Evolutionary conservation across 345 rosid species (phyloP), one percentile per base, ranked within the genome.

Genomic region (Salix brachista): DNA sequence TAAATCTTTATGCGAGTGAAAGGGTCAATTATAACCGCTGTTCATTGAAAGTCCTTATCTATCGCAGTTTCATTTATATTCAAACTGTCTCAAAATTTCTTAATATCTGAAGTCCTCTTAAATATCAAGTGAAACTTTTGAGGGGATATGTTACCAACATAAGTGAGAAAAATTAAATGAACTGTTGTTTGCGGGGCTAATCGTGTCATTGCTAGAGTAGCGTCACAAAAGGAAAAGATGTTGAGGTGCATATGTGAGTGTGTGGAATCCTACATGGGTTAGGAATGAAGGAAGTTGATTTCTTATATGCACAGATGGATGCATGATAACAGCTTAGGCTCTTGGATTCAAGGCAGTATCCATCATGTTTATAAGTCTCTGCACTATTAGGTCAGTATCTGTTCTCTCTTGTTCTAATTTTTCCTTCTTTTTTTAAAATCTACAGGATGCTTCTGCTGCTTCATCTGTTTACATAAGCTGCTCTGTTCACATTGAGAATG

Each of bases 371-470:
- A 4, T 4, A 48, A 4, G 54, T 48, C 21, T 48, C 54, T 17
- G 18, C 54, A 48, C 21, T 1, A 48, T 6, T 5, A 0, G 54
- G 54, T 48, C 54, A 16, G 18, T 48, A 17, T 60, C 17, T 41
- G 36, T 78, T 28, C 19, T 25, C 36, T 32, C 21, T 32, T 68
- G n/a, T 16, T 70, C n/a, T 65, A 32, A 50, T 21, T 62, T 69
- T 64, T 46, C 12, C 37, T 36, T 36, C 37, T 36, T 36, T 36
- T 5, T 5, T 36, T 1, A 36, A n/a, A 60, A 37, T 14, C 54
- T 44, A 32, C 82, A 87, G 88, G 85, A 80, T 21, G 41, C 75
- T 36, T 79, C 77, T 36, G 56, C 34, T 71, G 71, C 79, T 72
- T 77, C 84, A 23, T 77, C 81, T 14, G 26, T 36, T 71, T 67